These are phyloP conservation scores for Pugionium cornutum DNA, from an alignment of 345 rosid species.

Conservation along the genomic window DNA sequence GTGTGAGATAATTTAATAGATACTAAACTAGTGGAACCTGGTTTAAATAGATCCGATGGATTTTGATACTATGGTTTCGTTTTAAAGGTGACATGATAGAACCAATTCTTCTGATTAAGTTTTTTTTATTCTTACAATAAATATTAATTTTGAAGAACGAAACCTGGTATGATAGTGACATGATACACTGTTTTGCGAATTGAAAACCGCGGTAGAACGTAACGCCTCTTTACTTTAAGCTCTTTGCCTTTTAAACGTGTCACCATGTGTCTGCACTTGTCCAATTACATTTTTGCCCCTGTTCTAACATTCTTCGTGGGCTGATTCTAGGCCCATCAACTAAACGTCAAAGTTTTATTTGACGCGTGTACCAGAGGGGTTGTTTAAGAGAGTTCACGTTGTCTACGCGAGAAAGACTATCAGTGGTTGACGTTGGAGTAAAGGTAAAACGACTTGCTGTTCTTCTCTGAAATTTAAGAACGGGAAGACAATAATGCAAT, in stretches of 20 bases:
- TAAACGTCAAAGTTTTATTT: not conserved
- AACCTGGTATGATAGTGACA: no score
- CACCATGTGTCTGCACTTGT: not conserved
- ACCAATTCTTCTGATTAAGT: slow-evolving; percentile 8
- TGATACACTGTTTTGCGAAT: slow-evolving; percentile 5
- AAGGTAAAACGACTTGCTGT: not conserved
- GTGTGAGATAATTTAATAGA: not conserved
- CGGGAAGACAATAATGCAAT: slow-evolving; percentile 3
- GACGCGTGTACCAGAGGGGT: not conserved
- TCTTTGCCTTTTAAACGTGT: slow-evolving; percentile 15
- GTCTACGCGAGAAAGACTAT: not conserved
- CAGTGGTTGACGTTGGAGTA: slow-evolving; percentile 4
- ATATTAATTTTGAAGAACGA: no score
- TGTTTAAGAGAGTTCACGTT: slow-evolving; percentile 11
- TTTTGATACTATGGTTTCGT: not conserved
- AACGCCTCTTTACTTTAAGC: not conserved
- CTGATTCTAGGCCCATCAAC: not conserved
- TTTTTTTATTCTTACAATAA: no score
- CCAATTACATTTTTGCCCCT: not conserved
- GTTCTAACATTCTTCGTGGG: not conserved
- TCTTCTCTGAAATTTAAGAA: not conserved
- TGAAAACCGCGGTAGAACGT: slow-evolving; percentile 17
- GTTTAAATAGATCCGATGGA: slow-evolving; percentile 10
- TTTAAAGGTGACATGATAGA: slow-evolving; percentile 7
- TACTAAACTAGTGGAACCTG: slow-evolving; percentile 9